Evolutionary conservation across 2,329 filamentous ascomycete genomes (phyloP).

Genomic region (Aureobasidium sp.): DNA sequence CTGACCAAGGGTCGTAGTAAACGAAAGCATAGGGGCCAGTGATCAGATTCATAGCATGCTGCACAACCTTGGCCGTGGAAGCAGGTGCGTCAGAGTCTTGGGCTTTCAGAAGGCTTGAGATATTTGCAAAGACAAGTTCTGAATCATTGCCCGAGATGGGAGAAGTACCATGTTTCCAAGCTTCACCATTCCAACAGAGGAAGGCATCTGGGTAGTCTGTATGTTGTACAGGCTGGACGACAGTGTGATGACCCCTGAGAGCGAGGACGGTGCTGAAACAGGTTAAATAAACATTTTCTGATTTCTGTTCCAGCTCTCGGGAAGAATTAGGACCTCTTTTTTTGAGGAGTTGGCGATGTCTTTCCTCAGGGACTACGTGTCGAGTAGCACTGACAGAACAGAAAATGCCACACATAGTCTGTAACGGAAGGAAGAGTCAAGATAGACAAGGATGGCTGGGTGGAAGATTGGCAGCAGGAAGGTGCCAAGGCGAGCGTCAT

Average conservation of each 20-base stretch:
- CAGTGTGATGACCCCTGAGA: constrained; percentile 67
- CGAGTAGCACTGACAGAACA: constrained; percentile 25
- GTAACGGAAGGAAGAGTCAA: no score
- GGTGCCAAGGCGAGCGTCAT: constrained; percentile 6
- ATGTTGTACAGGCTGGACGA: constrained; percentile 65
- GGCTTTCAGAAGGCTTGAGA: constrained; percentile 31
- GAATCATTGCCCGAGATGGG: constrained; percentile 72
- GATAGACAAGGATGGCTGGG: not conserved
- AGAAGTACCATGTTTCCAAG: constrained; percentile 64
- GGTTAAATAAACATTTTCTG: constrained; percentile 35
- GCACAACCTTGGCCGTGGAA: constrained; percentile 1
- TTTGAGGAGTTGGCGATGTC: constrained; percentile 22
- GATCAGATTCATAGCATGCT: constrained; percentile 18
- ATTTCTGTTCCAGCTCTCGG: not conserved
- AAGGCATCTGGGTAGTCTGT: constrained; percentile 48
- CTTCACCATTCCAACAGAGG: constrained; percentile 97
- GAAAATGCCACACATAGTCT: constrained; percentile 31
- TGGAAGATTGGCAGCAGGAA: not conserved
- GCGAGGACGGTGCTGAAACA: constrained; percentile 85
- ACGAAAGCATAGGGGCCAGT: constrained; percentile 82
- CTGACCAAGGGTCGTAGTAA: constrained; percentile 61
- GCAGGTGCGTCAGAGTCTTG: constrained; percentile 19
- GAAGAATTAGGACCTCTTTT: constrained; percentile 28
- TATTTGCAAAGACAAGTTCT: constrained; percentile 55
- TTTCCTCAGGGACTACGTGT: constrained; percentile 20